A percentile compares a stretch with the other conserved stretches of the same genome.
Conservation (phyloP, 2,329 filamentous ascomycete species). For the Graphilbum ipis-grandicollis region DNA sequence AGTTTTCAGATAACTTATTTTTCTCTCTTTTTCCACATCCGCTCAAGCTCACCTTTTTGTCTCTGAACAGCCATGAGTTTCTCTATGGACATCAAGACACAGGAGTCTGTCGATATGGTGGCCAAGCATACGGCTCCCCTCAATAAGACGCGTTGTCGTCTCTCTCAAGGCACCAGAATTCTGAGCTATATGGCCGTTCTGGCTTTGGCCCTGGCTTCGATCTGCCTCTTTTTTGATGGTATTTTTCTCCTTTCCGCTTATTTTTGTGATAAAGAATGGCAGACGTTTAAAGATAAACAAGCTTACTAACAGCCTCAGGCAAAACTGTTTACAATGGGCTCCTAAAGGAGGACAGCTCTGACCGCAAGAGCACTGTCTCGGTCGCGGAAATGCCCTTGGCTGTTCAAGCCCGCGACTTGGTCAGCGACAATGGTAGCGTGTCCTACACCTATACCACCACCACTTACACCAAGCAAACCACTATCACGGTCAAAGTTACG, state of each 20-base stretch:
- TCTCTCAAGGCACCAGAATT: background rate
- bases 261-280: too few relatives aligned
- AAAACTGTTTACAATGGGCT: slow-evolving; percentile 6
- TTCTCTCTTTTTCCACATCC: too few relatives aligned
- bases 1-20: too few relatives aligned
- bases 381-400: slow-evolving; percentile 6
- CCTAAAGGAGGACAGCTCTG: background rate
- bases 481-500: slow-evolving; percentile 6
- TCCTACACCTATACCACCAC: slow-evolving; percentile 15
- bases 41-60: too few relatives aligned
- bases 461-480: slow-evolving; percentile 6
- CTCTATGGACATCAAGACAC: background rate
- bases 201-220: background rate
- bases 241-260: background rate
- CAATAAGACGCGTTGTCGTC: background rate
- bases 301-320: slow-evolving; percentile 4
- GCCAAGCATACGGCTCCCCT: background rate
- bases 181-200: background rate
- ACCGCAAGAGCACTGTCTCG: slow-evolving; percentile 1
- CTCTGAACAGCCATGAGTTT: background rate
- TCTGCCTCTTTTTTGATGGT: slow-evolving; percentile 1
- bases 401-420: slow-evolving; percentile 6
- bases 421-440: background rate
- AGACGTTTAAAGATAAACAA: background rate
- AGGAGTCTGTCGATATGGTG: background rate